Evolutionary conservation across 345 rosid species (phyloP), one percentile per base, ranked within the genome.

Genomic region (Gossypium ekmanianum): DNA sequence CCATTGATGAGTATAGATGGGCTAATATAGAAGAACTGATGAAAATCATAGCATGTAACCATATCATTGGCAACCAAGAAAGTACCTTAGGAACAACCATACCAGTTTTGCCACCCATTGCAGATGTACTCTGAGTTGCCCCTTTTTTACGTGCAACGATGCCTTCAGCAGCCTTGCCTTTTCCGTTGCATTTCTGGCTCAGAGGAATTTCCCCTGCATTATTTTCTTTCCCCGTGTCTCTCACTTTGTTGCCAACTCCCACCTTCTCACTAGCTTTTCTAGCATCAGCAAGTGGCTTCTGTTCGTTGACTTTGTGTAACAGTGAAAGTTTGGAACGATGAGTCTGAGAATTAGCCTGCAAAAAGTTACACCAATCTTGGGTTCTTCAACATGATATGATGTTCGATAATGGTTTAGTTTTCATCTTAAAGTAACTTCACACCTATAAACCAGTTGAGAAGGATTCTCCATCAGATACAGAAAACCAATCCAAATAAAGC

Each of bases 151-250:
- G 67, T 17, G 74, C 18, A 68, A 56, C 66, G 27, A 54, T 39
- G 76, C 75, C 74, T 61, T 80, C 82, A 76, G 7, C 41, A 65
- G 72, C 66, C 65, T 52, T 74, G 44, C 50, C 76, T 76, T 66
- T 81, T 51, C 70, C 68, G n/a, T 57, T 75, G 72, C 66, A 29
- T 58, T 69, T 85, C 74, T 61, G 72, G 57, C 51, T 75, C 50
- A 9, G 18, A 14, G 79, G 41, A 48, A 27, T 16, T 63, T 41
- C 74, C 57, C 77, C 75, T 24, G 22, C 57, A 7, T 16, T 68
- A 71, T 88, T 86, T 80, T 85, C 91, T 73, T 84, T 85, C 66
- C 89, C 88, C 73, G 51, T 62, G 61, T 61, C 71, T 11, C 43
- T 71, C 54, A 43, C 65, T 76, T 34, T 76, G 74, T 66, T 80